Percentiles rank a stretch among this genome's conserved stretches.
These are phyloP conservation scores for Paratinospora sagittata DNA, from an alignment of 164 flowering plant genomes.

Conservation along the genomic window DNA sequence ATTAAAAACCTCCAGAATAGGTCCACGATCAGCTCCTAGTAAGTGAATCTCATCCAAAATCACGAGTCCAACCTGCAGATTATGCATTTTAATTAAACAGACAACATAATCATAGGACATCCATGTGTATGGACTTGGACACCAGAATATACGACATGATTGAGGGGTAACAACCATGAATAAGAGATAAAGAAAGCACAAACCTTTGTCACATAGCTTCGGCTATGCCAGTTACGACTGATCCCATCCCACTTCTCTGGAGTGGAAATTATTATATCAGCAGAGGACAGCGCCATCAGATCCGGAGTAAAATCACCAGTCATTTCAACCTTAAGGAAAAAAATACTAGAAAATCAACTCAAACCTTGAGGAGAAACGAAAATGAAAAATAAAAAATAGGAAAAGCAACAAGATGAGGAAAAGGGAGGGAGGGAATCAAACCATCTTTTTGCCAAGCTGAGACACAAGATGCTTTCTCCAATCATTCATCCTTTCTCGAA, in stretches of 20 bases:
- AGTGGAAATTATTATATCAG: conserved; percentile 94
- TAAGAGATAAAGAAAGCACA: conserved; percentile 5
- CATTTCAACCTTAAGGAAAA: conserved; percentile 81
- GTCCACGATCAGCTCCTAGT: conserved; percentile 98
- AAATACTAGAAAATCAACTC: conserved; percentile 3
- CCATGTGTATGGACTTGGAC: not conserved
- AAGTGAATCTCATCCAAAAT: conserved; percentile 98
- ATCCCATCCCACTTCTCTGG: conserved; percentile 99
- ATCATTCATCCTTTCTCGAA: conserved; percentile 95
- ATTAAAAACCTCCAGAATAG: conserved; percentile 86
- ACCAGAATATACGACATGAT: not conserved
- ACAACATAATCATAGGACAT: not conserved
- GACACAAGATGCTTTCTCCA: conserved; percentile 84
- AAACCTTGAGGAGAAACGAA: not conserved
- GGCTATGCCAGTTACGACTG: conserved; percentile 94
- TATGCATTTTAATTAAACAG: not conserved
- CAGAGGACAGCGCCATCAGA: conserved; percentile 71
- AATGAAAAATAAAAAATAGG: not conserved
- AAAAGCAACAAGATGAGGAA: not conserved
- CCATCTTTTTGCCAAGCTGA: conserved; percentile 90
- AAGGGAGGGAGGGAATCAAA: conserved; percentile 8
- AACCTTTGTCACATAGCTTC: conserved; percentile 95
- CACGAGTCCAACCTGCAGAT: conserved; percentile 81
- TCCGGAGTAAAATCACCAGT: conserved; percentile 99
- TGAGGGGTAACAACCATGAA: conserved; percentile 5